Evolutionary conservation across 2,329 filamentous ascomycete genomes (phyloP).

Genomic region (Epichloe gansuensis): DNA sequence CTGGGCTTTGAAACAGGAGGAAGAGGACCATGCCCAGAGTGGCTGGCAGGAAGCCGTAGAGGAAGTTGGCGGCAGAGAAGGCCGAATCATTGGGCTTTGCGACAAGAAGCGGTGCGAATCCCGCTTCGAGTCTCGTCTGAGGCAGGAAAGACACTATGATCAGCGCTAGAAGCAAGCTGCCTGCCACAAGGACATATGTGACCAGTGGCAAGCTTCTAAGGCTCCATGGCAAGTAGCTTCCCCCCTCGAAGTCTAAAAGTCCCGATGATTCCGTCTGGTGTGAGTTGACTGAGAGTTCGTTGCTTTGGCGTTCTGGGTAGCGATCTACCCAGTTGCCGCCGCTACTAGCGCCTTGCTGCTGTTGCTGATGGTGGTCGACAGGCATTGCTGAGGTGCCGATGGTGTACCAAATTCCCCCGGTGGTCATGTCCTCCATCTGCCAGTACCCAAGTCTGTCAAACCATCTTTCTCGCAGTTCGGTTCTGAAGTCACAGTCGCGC

Average conservation of each 20-base stretch:
- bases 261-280: conserved; percentile 13
- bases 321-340: not conserved
- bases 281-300: conserved; percentile 19
- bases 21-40: conserved; percentile 54
- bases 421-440: conserved; percentile 51
- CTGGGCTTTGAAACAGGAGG: conserved; percentile 53
- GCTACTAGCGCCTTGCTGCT: not conserved
- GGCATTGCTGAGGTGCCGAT: conserved; percentile 42
- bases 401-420: conserved; percentile 66
- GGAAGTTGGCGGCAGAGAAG: conserved; percentile 78
- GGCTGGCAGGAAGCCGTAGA: conserved; percentile 67
- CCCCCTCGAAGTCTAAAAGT: conserved; percentile 18
- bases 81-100: conserved; percentile 47
- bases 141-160: conserved; percentile 69
- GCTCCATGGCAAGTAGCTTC: conserved; percentile 65
- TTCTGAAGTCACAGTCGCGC: conserved; percentile 37
- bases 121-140: conserved; percentile 47
- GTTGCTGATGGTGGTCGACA: conserved; percentile 10
- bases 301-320: conserved; percentile 10
- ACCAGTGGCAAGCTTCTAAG: conserved; percentile 55
- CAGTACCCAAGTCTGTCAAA: conserved; percentile 76
- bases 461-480: conserved; percentile 41
- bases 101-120: conserved; percentile 58
- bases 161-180: conserved; percentile 54
- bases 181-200: conserved; percentile 46